Conservation (phyloP, 345 rosid genomes). For the Pugionium cornutum region DNA sequence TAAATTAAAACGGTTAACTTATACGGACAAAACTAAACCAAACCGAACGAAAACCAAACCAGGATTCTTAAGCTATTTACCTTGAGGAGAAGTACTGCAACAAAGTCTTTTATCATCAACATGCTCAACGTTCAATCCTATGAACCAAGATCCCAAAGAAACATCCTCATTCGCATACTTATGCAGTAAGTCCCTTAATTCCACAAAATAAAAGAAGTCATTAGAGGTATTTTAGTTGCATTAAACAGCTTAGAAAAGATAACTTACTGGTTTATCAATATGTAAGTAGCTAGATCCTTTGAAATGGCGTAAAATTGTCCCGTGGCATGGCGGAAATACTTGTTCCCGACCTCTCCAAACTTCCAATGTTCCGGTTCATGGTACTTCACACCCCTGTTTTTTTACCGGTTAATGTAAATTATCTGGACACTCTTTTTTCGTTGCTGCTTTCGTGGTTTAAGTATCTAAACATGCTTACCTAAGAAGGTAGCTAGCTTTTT, state of each 20-base stretch:
- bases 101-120: not conserved
- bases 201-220: not conserved
- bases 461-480: slow-evolving; percentile 4
- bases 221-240: not conserved
- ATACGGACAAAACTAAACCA: not conserved
- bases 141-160: not conserved
- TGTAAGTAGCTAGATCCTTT: not conserved
- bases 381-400: not conserved
- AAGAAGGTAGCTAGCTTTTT: not conserved
- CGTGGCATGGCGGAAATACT: not conserved
- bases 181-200: not conserved
- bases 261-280: not conserved
- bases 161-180: slow-evolving; percentile 1
- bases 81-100: slow-evolving; percentile 67
- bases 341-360: not conserved
- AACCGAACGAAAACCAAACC: not conserved
- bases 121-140: not conserved
- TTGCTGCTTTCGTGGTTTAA: not conserved
- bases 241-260: not conserved
- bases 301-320: not conserved
- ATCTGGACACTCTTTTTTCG: too few relatives aligned
- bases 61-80: slow-evolving; percentile 40
- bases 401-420: too few relatives aligned
- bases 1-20: not conserved
- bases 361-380: slow-evolving; percentile 1